phyloP scores from a whole-genome alignment of 1,284 basidiomycete species.

The Marasmius fiardii region DNA sequence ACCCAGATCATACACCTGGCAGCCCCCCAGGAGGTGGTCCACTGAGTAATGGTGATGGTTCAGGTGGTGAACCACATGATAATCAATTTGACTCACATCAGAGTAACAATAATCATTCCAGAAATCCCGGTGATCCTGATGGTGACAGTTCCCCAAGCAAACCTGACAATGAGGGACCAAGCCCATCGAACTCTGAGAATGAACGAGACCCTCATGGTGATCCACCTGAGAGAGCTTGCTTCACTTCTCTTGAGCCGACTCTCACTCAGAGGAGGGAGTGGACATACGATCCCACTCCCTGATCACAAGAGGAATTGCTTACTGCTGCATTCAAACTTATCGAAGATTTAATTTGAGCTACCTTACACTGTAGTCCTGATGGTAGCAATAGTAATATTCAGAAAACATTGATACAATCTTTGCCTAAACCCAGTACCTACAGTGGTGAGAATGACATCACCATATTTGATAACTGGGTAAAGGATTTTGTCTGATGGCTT shows the following conservation, averaged over 20 bases:
- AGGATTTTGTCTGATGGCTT: no score
- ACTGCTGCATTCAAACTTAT: neutral
- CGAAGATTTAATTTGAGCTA: neutral
- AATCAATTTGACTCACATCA: no score
- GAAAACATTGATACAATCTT: neutral
- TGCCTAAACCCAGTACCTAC: neutral
- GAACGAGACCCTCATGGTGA: neutral
- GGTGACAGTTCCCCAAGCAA: no score
- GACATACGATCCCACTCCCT: neutral
- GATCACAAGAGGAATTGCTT: neutral
- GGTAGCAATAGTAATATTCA: neutral
- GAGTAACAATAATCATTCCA: neutral
- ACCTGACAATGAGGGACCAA: no score
- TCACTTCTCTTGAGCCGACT: neutral
- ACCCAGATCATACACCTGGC: neutral
- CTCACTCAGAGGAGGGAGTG: neutral
- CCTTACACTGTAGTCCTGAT: neutral
- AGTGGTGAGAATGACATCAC: neutral
- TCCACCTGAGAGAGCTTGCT: neutral
- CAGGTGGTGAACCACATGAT: neutral
- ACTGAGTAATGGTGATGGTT: neutral
- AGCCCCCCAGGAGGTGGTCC: neutral
- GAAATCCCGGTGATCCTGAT: neutral
- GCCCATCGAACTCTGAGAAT: neutral
- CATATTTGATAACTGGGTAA: neutral